Conservation (phyloP, 148 eudicot species). For the Fagopyrum tataricum region DNA sequence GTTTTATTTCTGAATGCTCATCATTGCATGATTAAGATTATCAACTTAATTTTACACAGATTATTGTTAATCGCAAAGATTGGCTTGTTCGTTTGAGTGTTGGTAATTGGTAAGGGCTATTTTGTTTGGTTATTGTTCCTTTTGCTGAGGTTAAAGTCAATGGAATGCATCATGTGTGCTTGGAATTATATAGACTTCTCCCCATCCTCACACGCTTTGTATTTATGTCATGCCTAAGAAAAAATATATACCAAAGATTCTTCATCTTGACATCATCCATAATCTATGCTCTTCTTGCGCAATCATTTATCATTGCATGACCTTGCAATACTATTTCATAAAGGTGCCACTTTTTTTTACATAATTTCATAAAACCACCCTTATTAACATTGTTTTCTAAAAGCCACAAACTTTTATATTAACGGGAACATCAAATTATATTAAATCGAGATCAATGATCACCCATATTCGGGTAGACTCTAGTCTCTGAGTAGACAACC, state of each 20-base stretch:
- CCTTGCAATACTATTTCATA: too few species aligned
- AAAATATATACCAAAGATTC: background rate
- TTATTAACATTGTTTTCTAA: too few species aligned
- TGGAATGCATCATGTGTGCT: background rate
- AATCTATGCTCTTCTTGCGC: background rate
- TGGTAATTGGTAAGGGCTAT: background rate
- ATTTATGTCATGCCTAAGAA: background rate
- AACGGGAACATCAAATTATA: too few species aligned
- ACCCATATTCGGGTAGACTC: too few species aligned
- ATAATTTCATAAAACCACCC: too few species aligned
- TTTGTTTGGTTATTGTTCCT: background rate
- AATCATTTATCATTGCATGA: background rate
- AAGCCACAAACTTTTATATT: too few species aligned
- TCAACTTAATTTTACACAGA: background rate
- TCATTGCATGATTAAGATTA: background rate
- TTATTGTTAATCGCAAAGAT: background rate
- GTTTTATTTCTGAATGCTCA: background rate
- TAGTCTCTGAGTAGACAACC: too few species aligned
- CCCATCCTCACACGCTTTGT: slow-evolving; percentile 8
- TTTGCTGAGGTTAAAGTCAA: background rate
- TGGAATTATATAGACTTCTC: background rate
- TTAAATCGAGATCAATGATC: too few species aligned
- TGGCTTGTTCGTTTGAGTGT: background rate
- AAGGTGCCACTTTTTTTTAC: too few species aligned
- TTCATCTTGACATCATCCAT: slow-evolving; percentile 10